Evolutionary conservation across 1,284 basidiomycete genomes (phyloP).

Genomic region (Ganoderma resinaceum): DNA sequence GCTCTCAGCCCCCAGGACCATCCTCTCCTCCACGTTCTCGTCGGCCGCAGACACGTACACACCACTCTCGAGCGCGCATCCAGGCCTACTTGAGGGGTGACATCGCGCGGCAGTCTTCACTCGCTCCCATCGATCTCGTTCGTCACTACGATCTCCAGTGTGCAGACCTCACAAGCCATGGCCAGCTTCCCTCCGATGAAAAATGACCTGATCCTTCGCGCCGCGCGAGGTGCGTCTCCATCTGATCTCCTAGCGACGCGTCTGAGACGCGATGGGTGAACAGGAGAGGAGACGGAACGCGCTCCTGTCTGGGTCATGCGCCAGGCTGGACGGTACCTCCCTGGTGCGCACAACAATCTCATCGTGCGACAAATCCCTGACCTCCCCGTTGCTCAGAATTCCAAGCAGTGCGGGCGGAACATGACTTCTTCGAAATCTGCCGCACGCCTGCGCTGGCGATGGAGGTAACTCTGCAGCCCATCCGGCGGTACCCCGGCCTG

Average conservation of each 20-base stretch:
- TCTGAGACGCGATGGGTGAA: slow-evolving; percentile 13
- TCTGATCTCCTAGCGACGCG: slow-evolving; percentile 4
- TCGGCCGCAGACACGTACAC: slow-evolving; percentile 23
- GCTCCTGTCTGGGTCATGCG: slow-evolving; percentile 99
- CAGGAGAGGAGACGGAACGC: slow-evolving; percentile 87
- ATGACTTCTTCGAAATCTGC: slow-evolving; percentile 95
- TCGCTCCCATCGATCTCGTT: neutral
- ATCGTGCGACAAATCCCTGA: slow-evolving; percentile 7
- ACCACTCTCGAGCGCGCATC: slow-evolving; percentile 17
- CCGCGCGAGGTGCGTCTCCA: slow-evolving; percentile 71
- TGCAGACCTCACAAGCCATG: slow-evolving; percentile 15
- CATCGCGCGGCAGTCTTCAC: slow-evolving; percentile 1
- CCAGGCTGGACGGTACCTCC: slow-evolving; percentile 95
- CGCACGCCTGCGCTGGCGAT: slow-evolving; percentile 86
- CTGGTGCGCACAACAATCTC: slow-evolving; percentile 64
- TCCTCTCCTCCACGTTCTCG: slow-evolving; percentile 24
- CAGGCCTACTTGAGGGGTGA: neutral
- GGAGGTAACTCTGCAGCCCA: slow-evolving; percentile 91
- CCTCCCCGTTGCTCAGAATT: slow-evolving; percentile 66
- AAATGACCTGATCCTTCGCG: slow-evolving; percentile 91
- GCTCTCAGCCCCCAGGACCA: slow-evolving; percentile 16
- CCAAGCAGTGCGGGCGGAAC: slow-evolving; percentile 79
- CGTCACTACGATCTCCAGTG: neutral
- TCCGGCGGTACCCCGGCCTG: slow-evolving; percentile 83
- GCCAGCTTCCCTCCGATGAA: slow-evolving; percentile 74